These are phyloP conservation scores for Linnemannia hyalina DNA, from an alignment of 192 early-diverging fungal genomes.

Conservation along the genomic window DNA sequence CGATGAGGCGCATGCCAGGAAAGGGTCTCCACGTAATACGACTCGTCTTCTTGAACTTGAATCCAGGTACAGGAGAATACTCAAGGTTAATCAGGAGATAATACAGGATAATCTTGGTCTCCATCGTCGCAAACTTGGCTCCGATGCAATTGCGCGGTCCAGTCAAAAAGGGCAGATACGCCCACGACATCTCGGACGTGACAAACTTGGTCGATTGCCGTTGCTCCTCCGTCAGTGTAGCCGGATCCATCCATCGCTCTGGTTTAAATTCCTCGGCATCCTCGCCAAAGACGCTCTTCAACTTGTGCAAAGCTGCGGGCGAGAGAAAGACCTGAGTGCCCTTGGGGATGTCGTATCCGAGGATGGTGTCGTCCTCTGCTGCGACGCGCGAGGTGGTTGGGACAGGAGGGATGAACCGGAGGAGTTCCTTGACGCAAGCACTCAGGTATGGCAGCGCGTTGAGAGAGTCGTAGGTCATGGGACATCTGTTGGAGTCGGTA, in stretches of 20 bases:
- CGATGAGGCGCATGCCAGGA: conserved; percentile 57
- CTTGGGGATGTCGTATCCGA: conserved; percentile 64
- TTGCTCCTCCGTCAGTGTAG: conserved; percentile 9
- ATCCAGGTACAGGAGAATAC: conserved; percentile 58
- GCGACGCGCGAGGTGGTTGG: conserved; percentile 62
- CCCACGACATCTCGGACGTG: conserved; percentile 42
- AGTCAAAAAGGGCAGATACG: conserved; percentile 61
- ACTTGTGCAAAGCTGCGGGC: conserved; percentile 57
- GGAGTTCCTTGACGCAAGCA: conserved; percentile 64
- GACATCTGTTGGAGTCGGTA: conserved; percentile 22
- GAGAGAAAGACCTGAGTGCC: conserved; percentile 56
- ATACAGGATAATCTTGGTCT: conserved; percentile 68
- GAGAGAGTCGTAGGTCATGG: conserved; percentile 62
- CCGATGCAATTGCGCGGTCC: conserved; percentile 71
- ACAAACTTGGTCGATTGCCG: conserved; percentile 25
- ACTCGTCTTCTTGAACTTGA: conserved; percentile 58
- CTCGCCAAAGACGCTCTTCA: conserved; percentile 60
- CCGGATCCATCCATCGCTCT: conserved; percentile 63
- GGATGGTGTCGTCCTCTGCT: conserved; percentile 48
- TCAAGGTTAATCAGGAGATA: conserved; percentile 58
- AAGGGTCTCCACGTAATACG: conserved; percentile 61
- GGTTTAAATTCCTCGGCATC: conserved; percentile 68
- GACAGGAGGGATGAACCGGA: conserved; percentile 67
- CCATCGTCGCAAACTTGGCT: conserved; percentile 67
- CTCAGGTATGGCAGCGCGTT: conserved; percentile 64